Evolutionary conservation across 352 stramenopile species (phyloP).

Genomic region (Globisporangium uncinulatum): DNA sequence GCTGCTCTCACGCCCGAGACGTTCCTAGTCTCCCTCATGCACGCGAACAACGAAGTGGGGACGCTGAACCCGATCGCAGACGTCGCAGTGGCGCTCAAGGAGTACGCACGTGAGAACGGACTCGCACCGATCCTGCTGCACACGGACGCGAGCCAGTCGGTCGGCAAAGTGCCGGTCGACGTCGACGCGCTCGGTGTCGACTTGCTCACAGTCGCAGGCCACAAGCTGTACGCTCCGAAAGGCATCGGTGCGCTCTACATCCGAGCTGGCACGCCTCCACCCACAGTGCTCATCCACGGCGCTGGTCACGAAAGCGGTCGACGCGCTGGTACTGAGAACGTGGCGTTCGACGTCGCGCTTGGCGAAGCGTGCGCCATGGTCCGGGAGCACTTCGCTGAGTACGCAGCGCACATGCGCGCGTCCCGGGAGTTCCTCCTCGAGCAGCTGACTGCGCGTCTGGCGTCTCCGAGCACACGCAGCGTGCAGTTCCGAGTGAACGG

Average conservation of each 20-base stretch:
- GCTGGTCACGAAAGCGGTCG: conserved; percentile 89
- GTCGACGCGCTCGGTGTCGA: conserved; percentile 87
- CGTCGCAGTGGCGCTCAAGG: conserved; percentile 57
- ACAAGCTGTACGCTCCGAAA: conserved; percentile 98
- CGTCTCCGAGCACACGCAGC: conserved; percentile 16
- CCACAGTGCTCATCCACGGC: conserved; percentile 85
- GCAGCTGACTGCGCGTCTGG: conserved; percentile 44
- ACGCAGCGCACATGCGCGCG: conserved; percentile 68
- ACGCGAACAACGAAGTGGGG: conserved; percentile 98
- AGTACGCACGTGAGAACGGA: conserved; percentile 20
- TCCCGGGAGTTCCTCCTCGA: conserved; percentile 46
- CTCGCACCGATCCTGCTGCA: conserved; percentile 87
- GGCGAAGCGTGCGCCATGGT: conserved; percentile 78
- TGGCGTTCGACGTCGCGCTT: conserved; percentile 92
- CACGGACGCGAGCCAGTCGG: conserved; percentile 95
- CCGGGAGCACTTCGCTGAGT: conserved; percentile 61
- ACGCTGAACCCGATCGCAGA: conserved; percentile 93
- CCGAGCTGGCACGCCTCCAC: conserved; percentile 27
- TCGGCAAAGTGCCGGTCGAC: conserved; percentile 91
- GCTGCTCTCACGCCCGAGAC: conserved; percentile 81
- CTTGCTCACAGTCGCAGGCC: conserved; percentile 94
- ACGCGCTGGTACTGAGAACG: conserved; percentile 96
- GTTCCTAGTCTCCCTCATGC: conserved; percentile 95
- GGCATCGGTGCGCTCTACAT: conserved; percentile 81
- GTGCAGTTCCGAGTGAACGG: conserved; percentile 82